phyloP scores from a whole-genome alignment of 1,284 basidiomycete genomes.

The Grifola frondosa region DNA sequence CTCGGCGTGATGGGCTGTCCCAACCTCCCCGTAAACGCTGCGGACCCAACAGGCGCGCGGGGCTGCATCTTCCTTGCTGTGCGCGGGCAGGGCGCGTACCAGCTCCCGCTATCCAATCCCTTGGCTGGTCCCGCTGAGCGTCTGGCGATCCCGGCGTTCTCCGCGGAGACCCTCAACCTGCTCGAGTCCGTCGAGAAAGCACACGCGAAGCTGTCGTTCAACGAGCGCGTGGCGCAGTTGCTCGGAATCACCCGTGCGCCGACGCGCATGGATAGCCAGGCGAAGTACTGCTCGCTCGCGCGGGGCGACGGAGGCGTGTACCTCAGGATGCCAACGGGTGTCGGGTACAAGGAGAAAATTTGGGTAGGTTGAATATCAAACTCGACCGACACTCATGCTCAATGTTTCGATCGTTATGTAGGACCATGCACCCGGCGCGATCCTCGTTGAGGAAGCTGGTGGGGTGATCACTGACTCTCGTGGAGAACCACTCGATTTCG shows the following conservation, averaged over 20 bases:
- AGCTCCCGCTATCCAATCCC: conserved; percentile 44
- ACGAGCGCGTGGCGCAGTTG: conserved; percentile 69
- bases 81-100: conserved; percentile 78
- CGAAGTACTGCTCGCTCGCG: conserved; percentile 90
- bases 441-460: conserved; percentile 90
- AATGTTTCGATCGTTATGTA: conserved; percentile 27
- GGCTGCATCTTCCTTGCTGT: conserved; percentile 87
- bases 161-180: conserved; percentile 59
- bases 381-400: background rate
- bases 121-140: conserved; percentile 36
- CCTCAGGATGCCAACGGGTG: conserved; percentile 84
- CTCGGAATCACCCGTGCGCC: conserved; percentile 69
- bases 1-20: conserved; percentile 96
- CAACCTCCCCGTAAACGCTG: conserved; percentile 74
- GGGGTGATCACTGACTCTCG: conserved; percentile 84
- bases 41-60: conserved; percentile 57
- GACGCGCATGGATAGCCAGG: conserved; percentile 96
- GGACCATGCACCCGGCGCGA: conserved; percentile 90
- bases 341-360: conserved; percentile 31
- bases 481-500: conserved; percentile 83
- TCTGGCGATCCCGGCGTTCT: conserved; percentile 47
- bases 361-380: conserved; percentile 57
- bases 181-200: conserved; percentile 94
- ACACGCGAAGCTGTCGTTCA: conserved; percentile 87
- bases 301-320: conserved; percentile 91